These are phyloP conservation scores for Fusarium ambrosium DNA, from an alignment of 2,329 filamentous ascomycete genomes.

Conservation along the genomic window DNA sequence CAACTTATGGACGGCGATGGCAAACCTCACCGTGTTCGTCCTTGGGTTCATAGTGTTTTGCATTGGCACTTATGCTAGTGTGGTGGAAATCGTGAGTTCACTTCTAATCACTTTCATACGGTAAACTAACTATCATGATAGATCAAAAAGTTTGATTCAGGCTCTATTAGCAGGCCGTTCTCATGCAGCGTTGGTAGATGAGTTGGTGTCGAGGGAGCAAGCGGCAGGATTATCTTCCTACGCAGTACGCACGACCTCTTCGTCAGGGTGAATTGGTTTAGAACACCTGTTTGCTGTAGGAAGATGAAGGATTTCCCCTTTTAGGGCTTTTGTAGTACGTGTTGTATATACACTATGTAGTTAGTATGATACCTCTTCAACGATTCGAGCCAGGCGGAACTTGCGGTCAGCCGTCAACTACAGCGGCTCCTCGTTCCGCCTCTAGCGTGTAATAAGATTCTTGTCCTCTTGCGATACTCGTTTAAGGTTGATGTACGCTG, in stretches of 20 bases:
- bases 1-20: background rate
- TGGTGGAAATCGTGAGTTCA: constrained; percentile 14
- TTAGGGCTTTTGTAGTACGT: background rate
- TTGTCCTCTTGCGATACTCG: background rate
- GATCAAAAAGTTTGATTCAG: background rate
- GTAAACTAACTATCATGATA: background rate
- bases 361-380: background rate
- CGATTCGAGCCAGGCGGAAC: background rate
- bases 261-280: background rate
- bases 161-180: background rate
- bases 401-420: background rate
- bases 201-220: background rate
- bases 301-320: background rate
- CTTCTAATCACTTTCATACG: background rate
- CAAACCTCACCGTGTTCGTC: background rate
- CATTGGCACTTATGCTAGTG: constrained; percentile 1
- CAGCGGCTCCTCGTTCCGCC: background rate
- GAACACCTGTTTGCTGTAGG: background rate
- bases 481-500: background rate
- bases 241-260: background rate
- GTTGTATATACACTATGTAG: background rate
- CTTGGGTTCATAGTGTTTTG: constrained; percentile 2
- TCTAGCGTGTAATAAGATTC: background rate
- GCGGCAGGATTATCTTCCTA: too few relatives aligned
- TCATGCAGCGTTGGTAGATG: background rate